Evolutionary conservation across 306 rosid species (phyloP), one percentile per base, ranked within the genome.

Genomic region (cucumber (Cucumis sativus)): DNA sequence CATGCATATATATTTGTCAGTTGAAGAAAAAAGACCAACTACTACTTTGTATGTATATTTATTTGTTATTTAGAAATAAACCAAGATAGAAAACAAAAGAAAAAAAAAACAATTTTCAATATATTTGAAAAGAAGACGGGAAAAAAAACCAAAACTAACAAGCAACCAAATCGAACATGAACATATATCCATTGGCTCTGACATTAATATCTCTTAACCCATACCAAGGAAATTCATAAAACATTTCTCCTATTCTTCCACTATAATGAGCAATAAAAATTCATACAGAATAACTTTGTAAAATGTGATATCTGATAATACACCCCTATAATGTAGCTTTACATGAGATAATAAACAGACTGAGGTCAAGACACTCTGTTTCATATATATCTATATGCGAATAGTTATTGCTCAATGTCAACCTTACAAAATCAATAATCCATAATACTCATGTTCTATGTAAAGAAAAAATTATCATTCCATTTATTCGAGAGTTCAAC

Each of bases 281-380:
- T 28, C 16, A 47, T 6, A 47, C 20, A 70, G 59, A 70, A 70
- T 76, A 64, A 39, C 78, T 76, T 59, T 51, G 35, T 25, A 61
- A 68, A 2, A 78, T n/a, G 6, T 56, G 76, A 17, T 75, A 76
- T 79, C 72, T 37, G 37, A 80, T n/a, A 18, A 51, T 78, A 51
- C 67, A 75, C 68, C n/a, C 68, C n/a, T n/a, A 14, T 25, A 51
- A 28, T 25, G 25, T 23, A 72, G 61, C 35, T 79, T 77, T 81
- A 88, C 99, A 86, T 85, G n/a, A n/a, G n/a, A n/a, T n/a, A n/a
- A 8, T 4, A 28, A 72, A 41, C 6, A 80, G 12, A 74, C 45
- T 18, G 58, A 43, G 59, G 40, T 60, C 58, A 77, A 12, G 8
- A 80, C 61, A 58, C 23, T 49, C 54, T n/a, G 39, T 25, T 54